Evolutionary conservation across 306 rosid genomes (phyloP), one percentile per base, ranked within the genome.

Genomic region (Lupinus albus): DNA sequence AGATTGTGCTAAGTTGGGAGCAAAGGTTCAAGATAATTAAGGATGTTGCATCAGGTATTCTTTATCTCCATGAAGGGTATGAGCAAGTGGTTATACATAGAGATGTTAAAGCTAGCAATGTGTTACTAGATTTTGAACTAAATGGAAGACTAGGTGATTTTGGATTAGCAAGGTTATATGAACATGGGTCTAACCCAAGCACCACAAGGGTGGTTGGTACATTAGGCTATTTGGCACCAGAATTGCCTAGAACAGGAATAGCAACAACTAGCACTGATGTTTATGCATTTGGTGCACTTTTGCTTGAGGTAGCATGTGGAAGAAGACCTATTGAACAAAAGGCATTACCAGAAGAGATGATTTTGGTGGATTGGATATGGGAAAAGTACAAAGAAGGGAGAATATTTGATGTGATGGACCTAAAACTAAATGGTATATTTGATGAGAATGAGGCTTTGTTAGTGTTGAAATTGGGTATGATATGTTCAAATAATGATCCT

Each of bases 131-230:
- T 74, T 33, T 52, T 13, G 97, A 91, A 55, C 61, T 91, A 32
- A 88, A 86, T 47, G 97, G 95, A 21, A 87, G 74, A 46, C 58
- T 91, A 0, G 93, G 97, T 1, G 97, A 91, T 64, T 91, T 91
- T 47, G 97, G 97, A 0, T 72, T 88, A 6, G 97, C 97, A 14
- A 80, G 84, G 41, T 64, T 91, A 8, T 88, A 88, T n/a, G 97
- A 91, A 36, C 97, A 88, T 64, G 97, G 93, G 0, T 76, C 88
- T 11, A 77, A 86, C 45, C 88, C 89, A 9, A 78, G 86, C 58
- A 91, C 95, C 16, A 91, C 97, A 5, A 84, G 87, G 53, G 97
- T 88, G 9, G 97, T 88, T 0, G 97, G 97, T 0, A 88, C 97
- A 1, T 25, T 91, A 67, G 95, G 95, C 14, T 91, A 91, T 76